Evolutionary conservation across 192 early-diverging fungal genomes (phyloP).

Genomic region (Backusella westeae): DNA sequence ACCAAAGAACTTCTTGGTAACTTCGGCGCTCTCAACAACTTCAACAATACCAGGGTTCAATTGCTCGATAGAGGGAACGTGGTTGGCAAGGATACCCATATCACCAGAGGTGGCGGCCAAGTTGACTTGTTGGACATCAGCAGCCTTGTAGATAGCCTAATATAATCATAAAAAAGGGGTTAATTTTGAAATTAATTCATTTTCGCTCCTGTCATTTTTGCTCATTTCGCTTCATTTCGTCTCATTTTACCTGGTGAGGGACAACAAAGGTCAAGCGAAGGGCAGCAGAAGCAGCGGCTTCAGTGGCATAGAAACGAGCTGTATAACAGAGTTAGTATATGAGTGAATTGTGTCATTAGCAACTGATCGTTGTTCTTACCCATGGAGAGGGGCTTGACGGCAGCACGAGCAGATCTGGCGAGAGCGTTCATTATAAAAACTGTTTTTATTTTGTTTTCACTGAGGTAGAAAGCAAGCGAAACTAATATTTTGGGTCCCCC

Average conservation of each 20-base stretch:
- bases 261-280: constrained; percentile 86
- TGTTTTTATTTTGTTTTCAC: constrained; percentile 12
- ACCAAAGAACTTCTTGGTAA: constrained; percentile 92
- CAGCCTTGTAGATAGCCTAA: constrained; percentile 70
- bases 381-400: constrained; percentile 45
- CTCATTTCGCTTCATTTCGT: background rate
- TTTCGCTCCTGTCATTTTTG: background rate
- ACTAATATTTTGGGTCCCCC: constrained; percentile 9
- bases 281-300: constrained; percentile 66
- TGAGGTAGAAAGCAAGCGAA: constrained; percentile 8
- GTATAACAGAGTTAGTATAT: background rate
- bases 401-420: constrained; percentile 50
- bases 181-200: background rate
- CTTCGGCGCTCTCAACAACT: constrained; percentile 67
- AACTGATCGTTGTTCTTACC: constrained; percentile 28
- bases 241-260: constrained; percentile 77
- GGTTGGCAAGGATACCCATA: constrained; percentile 97
- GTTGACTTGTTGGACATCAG: constrained; percentile 89
- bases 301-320: constrained; percentile 82
- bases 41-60: constrained; percentile 89
- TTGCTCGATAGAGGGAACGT: constrained; percentile 95
- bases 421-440: constrained; percentile 50
- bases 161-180: constrained; percentile 4
- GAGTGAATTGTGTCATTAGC: background rate
- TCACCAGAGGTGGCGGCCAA: constrained; percentile 89